phyloP scores from a whole-genome alignment of 768 basidiomycete species.

The Daedaleopsis nitida region DNA sequence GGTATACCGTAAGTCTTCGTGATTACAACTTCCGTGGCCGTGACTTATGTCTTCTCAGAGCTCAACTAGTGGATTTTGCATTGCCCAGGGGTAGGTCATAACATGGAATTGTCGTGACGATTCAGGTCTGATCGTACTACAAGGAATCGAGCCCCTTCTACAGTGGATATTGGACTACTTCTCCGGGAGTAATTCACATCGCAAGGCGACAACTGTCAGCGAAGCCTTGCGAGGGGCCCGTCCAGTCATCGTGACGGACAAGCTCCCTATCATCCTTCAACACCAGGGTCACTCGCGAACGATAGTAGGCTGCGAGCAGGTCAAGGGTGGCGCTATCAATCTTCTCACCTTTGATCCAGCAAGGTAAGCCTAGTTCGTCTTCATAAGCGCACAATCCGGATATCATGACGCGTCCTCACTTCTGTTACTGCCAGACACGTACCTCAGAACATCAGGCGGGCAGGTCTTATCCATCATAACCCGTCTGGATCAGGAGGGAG shows the following conservation, averaged over 20 bases:
- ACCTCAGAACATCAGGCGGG: constrained; percentile 13
- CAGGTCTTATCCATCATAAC: constrained; percentile 2
- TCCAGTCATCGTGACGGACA: constrained; percentile 57
- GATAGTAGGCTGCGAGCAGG: constrained; percentile 81
- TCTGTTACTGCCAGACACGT: constrained; percentile 24
- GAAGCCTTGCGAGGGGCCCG: constrained; percentile 53
- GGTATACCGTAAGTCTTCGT: constrained; percentile 72
- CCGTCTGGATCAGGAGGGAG: constrained; percentile 1
- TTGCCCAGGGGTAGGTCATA: constrained; percentile 46
- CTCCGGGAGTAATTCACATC: constrained; percentile 24
- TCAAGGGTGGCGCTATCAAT: constrained; percentile 55
- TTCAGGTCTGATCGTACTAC: background rate
- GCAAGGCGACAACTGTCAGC: constrained; percentile 40
- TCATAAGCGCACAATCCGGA: background rate
- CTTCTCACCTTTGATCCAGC: constrained; percentile 82
- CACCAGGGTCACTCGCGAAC: constrained; percentile 85
- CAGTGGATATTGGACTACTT: constrained; percentile 84
- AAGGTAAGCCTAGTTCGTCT: constrained; percentile 40
- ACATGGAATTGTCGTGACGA: background rate
- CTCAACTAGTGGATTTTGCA: constrained; percentile 68
- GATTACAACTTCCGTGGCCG: background rate
- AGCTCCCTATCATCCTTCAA: constrained; percentile 84
- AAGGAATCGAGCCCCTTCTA: constrained; percentile 41
- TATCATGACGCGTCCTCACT: no score
- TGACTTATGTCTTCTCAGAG: constrained; percentile 37